Conservation (phyloP, 192 early-diverging fungal genomes). For the Gigaspora rosea region DNA sequence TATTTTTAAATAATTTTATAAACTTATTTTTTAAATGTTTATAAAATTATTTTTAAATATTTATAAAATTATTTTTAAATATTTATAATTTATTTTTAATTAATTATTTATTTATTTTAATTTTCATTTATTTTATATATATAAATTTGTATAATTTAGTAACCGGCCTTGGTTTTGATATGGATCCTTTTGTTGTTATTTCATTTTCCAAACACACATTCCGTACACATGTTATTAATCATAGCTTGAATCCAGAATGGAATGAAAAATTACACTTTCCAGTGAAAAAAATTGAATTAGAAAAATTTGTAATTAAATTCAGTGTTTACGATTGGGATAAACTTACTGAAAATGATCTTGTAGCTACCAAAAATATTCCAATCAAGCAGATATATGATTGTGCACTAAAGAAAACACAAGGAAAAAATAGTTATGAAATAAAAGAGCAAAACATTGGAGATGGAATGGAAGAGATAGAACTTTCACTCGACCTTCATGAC, state of each 20-base stretch:
- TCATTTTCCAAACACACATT: constrained; percentile 71
- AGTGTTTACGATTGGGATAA: constrained; percentile 77
- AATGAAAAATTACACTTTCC: constrained; percentile 70
- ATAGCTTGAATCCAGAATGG: constrained; percentile 74
- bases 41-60: background rate
- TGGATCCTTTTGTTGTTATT: constrained; percentile 82
- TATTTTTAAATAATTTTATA: constrained; percentile 1
- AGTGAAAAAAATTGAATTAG: constrained; percentile 45
- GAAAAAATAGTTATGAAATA: background rate
- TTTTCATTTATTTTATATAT: background rate
- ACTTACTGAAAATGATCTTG: constrained; percentile 64
- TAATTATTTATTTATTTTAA: no score
- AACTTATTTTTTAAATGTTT: background rate
- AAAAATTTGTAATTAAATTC: constrained; percentile 51
- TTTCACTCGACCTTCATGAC: constrained; percentile 43
- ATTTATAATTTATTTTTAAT: background rate
- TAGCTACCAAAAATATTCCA: constrained; percentile 52
- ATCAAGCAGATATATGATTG: constrained; percentile 55
- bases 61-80: background rate
- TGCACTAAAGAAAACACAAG: background rate
- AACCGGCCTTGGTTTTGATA: constrained; percentile 67
- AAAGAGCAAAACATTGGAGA: constrained; percentile 26
- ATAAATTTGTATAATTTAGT: constrained; percentile 30
- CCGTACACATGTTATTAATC: constrained; percentile 63
- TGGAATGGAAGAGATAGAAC: constrained; percentile 46